Evolutionary conservation across 1,139 yeast genomes (phyloP), one percentile per base, ranked within the genome.

Genomic region (Zhuliangozyma parablackwelliae): DNA sequence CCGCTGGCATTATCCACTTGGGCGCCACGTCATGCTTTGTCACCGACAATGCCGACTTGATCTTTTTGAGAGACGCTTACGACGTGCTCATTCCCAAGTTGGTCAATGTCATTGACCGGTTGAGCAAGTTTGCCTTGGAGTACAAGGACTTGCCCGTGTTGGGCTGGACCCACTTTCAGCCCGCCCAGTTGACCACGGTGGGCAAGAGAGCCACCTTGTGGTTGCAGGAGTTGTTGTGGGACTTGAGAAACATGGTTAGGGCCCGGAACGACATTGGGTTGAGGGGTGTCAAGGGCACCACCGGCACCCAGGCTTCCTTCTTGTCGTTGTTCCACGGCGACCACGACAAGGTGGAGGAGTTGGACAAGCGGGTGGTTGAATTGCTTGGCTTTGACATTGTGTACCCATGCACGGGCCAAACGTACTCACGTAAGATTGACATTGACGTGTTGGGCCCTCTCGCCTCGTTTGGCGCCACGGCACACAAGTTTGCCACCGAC

Each of bases 141-240:
- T 80, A 92, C 72, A 92, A 92, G 72, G 97, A 92, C 63, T 67
- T 89, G 65, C 98, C 99, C 32, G 97, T 90, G 34, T 78, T 92
- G 50, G 99, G 99, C 29, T 92, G 97, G 97, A 92, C 99, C 42
- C 99, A 92, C 66, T 92, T 92, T 79, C 99, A 92, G 70, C 99
- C 99, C 16, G 98, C 98, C 40, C 99, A 92, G 72, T 78, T 94
- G 59, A 90, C 97, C 47, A 92, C 99, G 31, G 96, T 92, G 45
- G 99, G 99, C 59, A 92, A 92, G 75, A 84, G 99, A 69, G 95
- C 96, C 40, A 88, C 97, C 34, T 73, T 92, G 56, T 92, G 98
- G 98, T 74, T 94, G 53, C 99, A 92, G 72, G 99, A 92, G 65
- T 74, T 94, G 53, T 74, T 92, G 56, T 92, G 98, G 98, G 99